A percentile compares a stretch with the other conserved stretches of the same genome.
Conservation (phyloP, 495 filamentous ascomycete species). For the Neurospora sp. region DNA sequence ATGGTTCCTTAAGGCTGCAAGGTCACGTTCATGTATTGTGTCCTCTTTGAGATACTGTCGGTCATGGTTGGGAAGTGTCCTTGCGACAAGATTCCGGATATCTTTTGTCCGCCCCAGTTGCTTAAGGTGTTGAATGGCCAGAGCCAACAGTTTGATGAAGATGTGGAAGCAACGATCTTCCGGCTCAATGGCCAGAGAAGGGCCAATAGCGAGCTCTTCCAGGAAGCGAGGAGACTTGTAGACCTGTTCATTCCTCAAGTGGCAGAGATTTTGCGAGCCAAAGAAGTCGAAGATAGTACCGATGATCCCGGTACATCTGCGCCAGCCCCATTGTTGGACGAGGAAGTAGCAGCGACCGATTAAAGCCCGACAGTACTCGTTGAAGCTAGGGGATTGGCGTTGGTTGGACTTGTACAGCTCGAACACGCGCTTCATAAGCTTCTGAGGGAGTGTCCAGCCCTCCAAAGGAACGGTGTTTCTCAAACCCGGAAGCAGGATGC, state of each 20-base stretch:
- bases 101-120: constrained; percentile 54
- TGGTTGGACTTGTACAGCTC: constrained; percentile 49
- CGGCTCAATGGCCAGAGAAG: constrained; percentile 47
- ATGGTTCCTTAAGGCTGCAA: constrained; percentile 85
- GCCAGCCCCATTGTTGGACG: constrained; percentile 78
- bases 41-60: constrained; percentile 80
- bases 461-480: constrained; percentile 47
- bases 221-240: constrained; percentile 71
- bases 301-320: constrained; percentile 65
- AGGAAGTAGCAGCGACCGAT: constrained; percentile 71
- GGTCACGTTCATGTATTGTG: constrained; percentile 56
- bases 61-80: constrained; percentile 81
- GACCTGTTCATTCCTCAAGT: constrained; percentile 68
- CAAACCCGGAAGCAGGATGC: constrained; percentile 46
- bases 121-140: constrained; percentile 53
- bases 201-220: constrained; percentile 54
- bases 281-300: constrained; percentile 87
- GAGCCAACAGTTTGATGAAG: constrained; percentile 75
- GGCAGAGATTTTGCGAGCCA: constrained; percentile 58
- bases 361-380: constrained; percentile 66
- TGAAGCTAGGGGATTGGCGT: constrained; percentile 54
- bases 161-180: constrained; percentile 87
- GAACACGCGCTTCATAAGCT: constrained; percentile 54
- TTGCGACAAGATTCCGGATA: constrained; percentile 64
- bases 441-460: constrained; percentile 65